Evolutionary conservation across 2,329 filamentous ascomycete species (phyloP), one percentile per base, ranked within the genome.

Genomic region (Trichoderma simmonsii): DNA sequence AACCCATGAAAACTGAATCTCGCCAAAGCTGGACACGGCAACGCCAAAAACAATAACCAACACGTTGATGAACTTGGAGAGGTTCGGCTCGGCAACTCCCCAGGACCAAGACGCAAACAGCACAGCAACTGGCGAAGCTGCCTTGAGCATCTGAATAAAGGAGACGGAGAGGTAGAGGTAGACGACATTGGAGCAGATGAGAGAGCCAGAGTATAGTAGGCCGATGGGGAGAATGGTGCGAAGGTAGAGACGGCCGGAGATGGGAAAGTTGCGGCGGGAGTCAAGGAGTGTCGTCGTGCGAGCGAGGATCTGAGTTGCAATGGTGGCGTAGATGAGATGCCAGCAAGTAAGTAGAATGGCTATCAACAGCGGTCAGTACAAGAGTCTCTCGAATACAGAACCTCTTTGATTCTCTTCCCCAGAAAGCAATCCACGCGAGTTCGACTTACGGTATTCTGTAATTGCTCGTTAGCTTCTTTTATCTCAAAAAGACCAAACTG

Each of bases 61-160:
- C 64, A 89, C 81, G 76, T 87, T 87, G 76, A 82, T 73, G 60
- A 88, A 80, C 2, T 83, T 83, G 63, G 79, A 78, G 61, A 81
- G 76, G 51, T 82, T 85, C 39, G 86, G 86, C 54, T 85, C 79
- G 66, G 86, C 83, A 30, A 88, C 82, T 62, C 85, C 81, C 83
- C 85, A 87, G 71, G 84, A 79, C 89, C 90, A 93, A n/a, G 87
- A 88, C 60, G 87, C 85, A 76, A 92, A 81, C 65, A 93, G 86
- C 26, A 91, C 90, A 67, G 88, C 89, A 72, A 92, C 90, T 32
- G 91, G 90, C 6, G 88, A 89, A 60, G 87, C 89, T 71, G 91
- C 88, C 87, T 86, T 92, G 77, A 92, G 85, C 89, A 92, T 92
- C 83, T 92, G 90, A 75, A 91, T 91, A 78, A 92, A 92, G 54